Evolutionary conservation across 2,329 filamentous ascomycete genomes (phyloP), one percentile per base, ranked within the genome.

Genomic region (Claviceps lovelessii): DNA sequence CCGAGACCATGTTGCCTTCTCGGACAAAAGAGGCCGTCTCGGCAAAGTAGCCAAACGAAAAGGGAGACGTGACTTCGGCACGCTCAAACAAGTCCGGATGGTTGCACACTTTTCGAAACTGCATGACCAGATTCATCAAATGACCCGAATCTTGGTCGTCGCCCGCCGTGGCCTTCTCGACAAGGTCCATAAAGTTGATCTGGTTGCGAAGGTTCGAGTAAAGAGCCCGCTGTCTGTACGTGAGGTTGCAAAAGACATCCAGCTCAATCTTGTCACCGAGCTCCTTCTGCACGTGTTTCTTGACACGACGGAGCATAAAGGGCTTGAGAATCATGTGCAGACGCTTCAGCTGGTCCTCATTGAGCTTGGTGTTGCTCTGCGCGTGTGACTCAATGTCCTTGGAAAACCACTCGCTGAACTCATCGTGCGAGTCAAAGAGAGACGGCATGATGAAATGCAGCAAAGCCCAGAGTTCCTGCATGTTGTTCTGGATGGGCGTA

Each of bases 401-500:
- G 54, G 87, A 91, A 68, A 94, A 94, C 88, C 88, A 94, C 63
- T 93, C 88, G 72, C 86, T 91, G 66, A 94, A 94, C 65, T 93
- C 88, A 65, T 94, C 88, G 70, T 93, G 88, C 0, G 86, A 91
- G 69, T 93, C 93, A 70, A 98, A 98, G 52, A 98, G 77, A 47
- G 88, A 95, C n/a, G 93, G 93, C 93, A 98, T 97, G 73, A 97
- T 97, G 74, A 98, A 98, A 77, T 98, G 93, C 23, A 98, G 78
- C 61, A 98, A 73, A 35, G 93, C 93, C 93, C 93, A 98, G 56
- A 98, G 73, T 71, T 98, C 91, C 71, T 97, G 93, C 93, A 98
- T 98, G 77, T 97, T 98, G 75, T 98, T 98, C 70, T 98, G 93
- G 60, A 98, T 97, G 3, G 93, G 93, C 0, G 93, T 98, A 73